Percentiles rank a stretch among this genome's conserved stretches.
These are phyloP conservation scores for Wickerhamomyces rabaulensis DNA, from an alignment of 805 yeast species.

Conservation along the genomic window DNA sequence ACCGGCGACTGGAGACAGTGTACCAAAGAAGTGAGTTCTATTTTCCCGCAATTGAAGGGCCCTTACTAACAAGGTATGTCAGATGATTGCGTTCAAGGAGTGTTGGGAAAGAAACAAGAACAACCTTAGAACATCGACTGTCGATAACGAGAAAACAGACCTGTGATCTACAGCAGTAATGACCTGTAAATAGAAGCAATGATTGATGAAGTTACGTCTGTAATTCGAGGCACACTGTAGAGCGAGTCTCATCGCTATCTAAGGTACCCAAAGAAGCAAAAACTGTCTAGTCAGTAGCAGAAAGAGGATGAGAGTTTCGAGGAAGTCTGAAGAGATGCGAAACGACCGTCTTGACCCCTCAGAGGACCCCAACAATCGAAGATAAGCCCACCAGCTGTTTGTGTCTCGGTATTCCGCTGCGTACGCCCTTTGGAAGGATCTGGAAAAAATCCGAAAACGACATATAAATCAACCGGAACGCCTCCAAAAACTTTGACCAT, in stretches of 20 bases:
- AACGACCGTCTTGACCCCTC: no score
- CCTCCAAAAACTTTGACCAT: background rate
- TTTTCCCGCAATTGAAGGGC: background rate
- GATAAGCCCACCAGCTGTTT: no score
- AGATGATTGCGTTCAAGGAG: constrained; percentile 38
- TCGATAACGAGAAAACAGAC: constrained; percentile 19
- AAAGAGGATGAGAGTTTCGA: no score
- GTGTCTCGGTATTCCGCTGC: no score
- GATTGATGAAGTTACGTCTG: background rate
- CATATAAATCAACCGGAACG: background rate
- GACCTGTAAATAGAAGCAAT: background rate
- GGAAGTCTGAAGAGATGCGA: no score
- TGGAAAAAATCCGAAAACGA: background rate
- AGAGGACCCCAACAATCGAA: no score
- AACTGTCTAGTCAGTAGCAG: no score
- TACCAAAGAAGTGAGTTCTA: constrained; percentile 46
- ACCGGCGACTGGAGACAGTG: constrained; percentile 80
- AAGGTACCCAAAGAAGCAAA: no score
- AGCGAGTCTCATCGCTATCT: no score
- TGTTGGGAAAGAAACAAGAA: constrained; percentile 39
- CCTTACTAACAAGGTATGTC: constrained; percentile 1
- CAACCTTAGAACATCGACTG: constrained; percentile 33
- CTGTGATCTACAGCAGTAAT: background rate
- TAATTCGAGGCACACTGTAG: no score
- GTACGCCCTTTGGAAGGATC: background rate